Conservation (phyloP, 2,329 filamentous ascomycete genomes). For the Plectosphaerella plurivora region DNA sequence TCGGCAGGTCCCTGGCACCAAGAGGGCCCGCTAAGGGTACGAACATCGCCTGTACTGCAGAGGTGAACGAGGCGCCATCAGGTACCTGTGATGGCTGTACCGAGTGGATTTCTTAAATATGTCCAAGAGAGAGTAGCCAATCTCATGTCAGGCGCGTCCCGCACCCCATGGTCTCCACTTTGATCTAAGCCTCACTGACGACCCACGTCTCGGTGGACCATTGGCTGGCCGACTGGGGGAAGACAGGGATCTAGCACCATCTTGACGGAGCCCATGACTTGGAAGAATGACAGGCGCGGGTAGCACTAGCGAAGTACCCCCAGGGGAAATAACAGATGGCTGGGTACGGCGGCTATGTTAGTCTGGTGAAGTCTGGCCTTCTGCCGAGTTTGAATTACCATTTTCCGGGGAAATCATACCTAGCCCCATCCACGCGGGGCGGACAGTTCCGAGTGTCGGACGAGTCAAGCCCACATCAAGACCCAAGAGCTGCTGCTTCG, state of each 20-base stretch:
- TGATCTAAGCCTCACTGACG: slow-evolving; percentile 4
- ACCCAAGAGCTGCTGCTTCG: no score
- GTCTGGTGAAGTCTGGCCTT: not conserved
- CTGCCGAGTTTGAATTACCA: not conserved
- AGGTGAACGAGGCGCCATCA: not conserved
- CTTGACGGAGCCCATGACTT: not conserved
- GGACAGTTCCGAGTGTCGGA: not conserved
- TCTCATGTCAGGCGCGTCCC: not conserved
- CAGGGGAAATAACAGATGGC: no score
- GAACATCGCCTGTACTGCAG: no score
- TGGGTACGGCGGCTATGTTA: not conserved
- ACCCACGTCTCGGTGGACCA: not conserved
- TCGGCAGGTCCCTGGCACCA: not conserved
- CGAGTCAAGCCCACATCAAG: not conserved
- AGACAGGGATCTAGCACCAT: not conserved
- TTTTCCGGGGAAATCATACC: not conserved
- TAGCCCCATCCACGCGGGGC: not conserved
- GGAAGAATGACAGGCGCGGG: no score
- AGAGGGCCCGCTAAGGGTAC: no score
- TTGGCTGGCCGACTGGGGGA: not conserved
- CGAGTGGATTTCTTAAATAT: not conserved
- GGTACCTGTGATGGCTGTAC: no score
- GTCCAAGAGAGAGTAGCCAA: slow-evolving; percentile 3
- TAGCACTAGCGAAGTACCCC: no score
- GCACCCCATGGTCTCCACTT: not conserved